Evolutionary conservation across 176 grass and related monocot genomes (phyloP).

Genomic region (Olyra latifolia): DNA sequence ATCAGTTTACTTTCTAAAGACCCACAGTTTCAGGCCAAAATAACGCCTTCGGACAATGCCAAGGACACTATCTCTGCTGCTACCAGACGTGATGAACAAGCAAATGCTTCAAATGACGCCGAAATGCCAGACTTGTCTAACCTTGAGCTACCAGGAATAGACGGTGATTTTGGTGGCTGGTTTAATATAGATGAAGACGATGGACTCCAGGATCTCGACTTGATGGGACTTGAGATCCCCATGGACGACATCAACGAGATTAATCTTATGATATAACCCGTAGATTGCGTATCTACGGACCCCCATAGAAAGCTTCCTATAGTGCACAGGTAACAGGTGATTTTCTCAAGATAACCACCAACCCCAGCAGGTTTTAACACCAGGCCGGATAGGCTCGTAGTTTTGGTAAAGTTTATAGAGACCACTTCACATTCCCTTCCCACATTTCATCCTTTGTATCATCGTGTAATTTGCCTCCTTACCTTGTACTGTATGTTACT

Average conservation of each 20-base stretch:
- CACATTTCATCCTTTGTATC: constrained; percentile 24
- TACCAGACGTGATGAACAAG: constrained; percentile 28
- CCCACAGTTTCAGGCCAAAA: constrained; percentile 31
- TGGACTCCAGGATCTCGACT: constrained; percentile 70
- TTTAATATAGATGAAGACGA: constrained; percentile 68
- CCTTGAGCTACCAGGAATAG: constrained; percentile 69
- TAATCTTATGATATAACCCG: constrained; percentile 57
- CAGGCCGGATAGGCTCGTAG: constrained; percentile 42
- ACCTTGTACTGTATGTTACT: constrained; percentile 29
- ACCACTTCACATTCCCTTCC: constrained; percentile 21
- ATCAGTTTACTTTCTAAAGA: constrained; percentile 39
- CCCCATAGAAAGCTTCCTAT: constrained; percentile 41
- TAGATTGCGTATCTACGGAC: constrained; percentile 22
- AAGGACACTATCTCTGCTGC: constrained; percentile 40
- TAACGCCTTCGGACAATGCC: constrained; percentile 34
- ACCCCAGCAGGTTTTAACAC: constrained; percentile 53
- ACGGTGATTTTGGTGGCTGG: constrained; percentile 63
- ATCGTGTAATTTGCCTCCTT: constrained; percentile 37
- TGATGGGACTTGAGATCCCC: constrained; percentile 84
- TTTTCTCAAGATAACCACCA: constrained; percentile 54
- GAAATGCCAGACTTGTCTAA: constrained; percentile 48
- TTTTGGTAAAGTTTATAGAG: constrained; percentile 62
- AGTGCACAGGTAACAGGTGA: constrained; percentile 56
- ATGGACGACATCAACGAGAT: constrained; percentile 85
- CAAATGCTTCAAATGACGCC: constrained; percentile 35